A percentile compares a stretch with the other conserved stretches of the same genome.
phyloP scores from a whole-genome alignment of 1,139 yeast genomes.

The Pneumocystis sp. region DNA sequence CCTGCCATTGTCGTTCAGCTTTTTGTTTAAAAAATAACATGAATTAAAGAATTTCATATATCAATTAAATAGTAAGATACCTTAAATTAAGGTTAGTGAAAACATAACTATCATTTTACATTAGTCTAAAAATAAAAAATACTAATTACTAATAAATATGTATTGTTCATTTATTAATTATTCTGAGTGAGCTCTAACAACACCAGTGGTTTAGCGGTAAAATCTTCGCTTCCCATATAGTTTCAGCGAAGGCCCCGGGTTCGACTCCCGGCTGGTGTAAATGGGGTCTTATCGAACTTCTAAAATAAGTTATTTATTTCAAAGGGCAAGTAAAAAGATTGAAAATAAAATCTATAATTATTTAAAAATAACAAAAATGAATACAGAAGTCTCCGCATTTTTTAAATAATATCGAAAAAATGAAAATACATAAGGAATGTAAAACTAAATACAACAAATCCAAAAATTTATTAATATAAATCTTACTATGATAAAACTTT shows the following conservation, averaged over 20 bases:
- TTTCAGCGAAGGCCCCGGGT: slow-evolving; percentile 1
- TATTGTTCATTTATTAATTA: not conserved
- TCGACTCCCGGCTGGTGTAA: slow-evolving; percentile 1
- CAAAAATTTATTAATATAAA: not conserved
- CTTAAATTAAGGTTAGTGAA: too few relatives aligned
- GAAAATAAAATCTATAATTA: too few relatives aligned
- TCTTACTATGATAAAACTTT: too few relatives aligned
- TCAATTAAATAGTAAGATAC: too few relatives aligned
- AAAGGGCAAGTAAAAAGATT: too few relatives aligned
- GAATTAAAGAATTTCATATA: not conserved
- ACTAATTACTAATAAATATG: not conserved
- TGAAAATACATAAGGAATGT: too few relatives aligned
- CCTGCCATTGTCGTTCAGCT: not conserved
- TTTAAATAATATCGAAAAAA: too few relatives aligned
- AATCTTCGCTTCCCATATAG: not conserved
- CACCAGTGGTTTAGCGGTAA: slow-evolving; percentile 1
- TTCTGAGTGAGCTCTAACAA: not conserved
- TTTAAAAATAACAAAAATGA: too few relatives aligned
- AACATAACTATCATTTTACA: not conserved
- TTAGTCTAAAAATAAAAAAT: not conserved
- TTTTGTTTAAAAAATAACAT: not conserved
- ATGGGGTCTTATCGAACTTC: too few relatives aligned
- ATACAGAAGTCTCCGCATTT: too few relatives aligned
- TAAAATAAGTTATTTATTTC: too few relatives aligned
- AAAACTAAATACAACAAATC: too few relatives aligned